Evolutionary conservation across 1,284 basidiomycete genomes (phyloP).

Genomic region (Ceratobasidium sp.): DNA sequence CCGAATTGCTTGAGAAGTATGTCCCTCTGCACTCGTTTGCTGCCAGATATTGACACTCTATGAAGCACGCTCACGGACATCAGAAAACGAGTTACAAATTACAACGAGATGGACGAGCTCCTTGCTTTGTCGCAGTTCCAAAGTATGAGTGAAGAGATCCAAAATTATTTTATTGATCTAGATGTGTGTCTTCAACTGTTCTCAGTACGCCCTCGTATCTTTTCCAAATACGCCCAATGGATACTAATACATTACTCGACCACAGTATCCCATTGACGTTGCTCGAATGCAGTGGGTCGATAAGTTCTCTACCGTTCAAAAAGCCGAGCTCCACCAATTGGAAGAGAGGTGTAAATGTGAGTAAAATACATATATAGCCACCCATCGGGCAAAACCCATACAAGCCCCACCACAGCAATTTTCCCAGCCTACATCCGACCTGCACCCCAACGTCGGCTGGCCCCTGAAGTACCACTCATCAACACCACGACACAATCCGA

Average conservation of each 20-base stretch:
- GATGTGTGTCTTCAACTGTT: slow-evolving; percentile 4
- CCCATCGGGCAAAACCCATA: too few relatives aligned
- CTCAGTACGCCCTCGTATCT: background rate
- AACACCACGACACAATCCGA: too few relatives aligned
- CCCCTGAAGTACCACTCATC: too few relatives aligned
- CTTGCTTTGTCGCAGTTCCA: slow-evolving; percentile 1
- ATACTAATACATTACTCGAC: background rate
- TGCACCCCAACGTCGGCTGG: too few relatives aligned
- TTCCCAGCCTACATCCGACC: too few relatives aligned
- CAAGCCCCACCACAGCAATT: too few relatives aligned
- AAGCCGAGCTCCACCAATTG: background rate
- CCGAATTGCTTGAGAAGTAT: background rate
- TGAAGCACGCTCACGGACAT: slow-evolving; percentile 4
- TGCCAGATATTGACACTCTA: background rate
- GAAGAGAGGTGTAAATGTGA: background rate
- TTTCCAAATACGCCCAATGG: background rate
- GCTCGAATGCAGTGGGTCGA: slow-evolving; percentile 11
- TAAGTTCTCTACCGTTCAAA: background rate
- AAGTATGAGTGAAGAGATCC: slow-evolving; percentile 17
- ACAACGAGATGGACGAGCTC: slow-evolving; percentile 4
- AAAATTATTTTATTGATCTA: background rate
- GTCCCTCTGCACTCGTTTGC: background rate
- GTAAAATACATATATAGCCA: background rate
- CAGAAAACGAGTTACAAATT: background rate
- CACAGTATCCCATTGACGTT: background rate